Percentiles rank a stretch among this genome's conserved stretches.
phyloP scores from a whole-genome alignment of 108 stramenopile genomes.

The Pseudonitzschia multiseries region DNA sequence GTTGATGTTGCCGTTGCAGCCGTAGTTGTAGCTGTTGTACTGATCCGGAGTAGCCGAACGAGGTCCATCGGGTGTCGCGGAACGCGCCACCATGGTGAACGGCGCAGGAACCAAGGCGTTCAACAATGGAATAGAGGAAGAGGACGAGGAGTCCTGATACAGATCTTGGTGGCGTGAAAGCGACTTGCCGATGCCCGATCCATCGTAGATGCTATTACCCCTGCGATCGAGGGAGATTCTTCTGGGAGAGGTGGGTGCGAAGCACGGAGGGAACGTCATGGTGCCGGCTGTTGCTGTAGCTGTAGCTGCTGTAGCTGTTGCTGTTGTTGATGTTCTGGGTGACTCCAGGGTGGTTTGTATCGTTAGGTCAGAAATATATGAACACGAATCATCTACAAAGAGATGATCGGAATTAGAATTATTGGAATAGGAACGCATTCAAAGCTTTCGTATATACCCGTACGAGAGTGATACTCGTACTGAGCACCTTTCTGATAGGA shows the following conservation, averaged over 20 bases:
- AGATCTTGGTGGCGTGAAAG: neutral
- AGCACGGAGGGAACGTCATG: constrained; percentile 7
- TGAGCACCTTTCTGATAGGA: neutral
- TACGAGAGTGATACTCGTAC: neutral
- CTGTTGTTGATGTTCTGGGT: too few species aligned
- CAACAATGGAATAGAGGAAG: too few species aligned
- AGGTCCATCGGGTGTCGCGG: neutral
- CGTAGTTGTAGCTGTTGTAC: too few species aligned
- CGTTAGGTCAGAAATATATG: neutral
- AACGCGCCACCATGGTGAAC: neutral
- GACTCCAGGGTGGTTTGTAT: too few species aligned
- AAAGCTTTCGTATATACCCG: neutral
- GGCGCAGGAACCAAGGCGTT: neutral
- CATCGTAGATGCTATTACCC: neutral
- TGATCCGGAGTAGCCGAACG: constrained; percentile 3
- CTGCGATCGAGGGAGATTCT: neutral
- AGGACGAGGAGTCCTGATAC: neutral
- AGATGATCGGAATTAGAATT: neutral
- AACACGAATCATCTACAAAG: neutral
- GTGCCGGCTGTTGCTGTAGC: too few species aligned
- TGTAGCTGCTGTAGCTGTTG: too few species aligned
- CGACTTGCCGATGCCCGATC: neutral
- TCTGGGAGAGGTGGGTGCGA: neutral
- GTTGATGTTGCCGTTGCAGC: too few species aligned
- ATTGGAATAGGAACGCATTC: neutral